phyloP scores from a whole-genome alignment of 2,329 filamentous ascomycete species.

The Trematosphaeria pertusa region DNA sequence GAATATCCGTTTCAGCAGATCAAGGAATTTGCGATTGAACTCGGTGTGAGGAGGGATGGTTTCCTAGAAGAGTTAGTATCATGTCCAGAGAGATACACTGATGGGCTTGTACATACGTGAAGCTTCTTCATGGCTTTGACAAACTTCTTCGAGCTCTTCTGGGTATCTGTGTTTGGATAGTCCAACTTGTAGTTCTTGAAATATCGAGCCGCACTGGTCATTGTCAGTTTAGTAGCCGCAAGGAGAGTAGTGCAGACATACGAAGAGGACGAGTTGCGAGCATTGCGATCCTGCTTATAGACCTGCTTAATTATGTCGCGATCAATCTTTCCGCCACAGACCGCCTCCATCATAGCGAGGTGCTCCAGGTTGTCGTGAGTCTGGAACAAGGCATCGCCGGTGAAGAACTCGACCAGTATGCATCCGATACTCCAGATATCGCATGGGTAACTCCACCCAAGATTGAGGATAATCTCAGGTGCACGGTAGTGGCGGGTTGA shows the following conservation, averaged over 20 bases:
- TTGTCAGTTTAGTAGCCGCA: constrained; percentile 47
- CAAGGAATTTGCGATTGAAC: constrained; percentile 70
- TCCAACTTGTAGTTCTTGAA: constrained; percentile 65
- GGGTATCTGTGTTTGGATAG: constrained; percentile 69
- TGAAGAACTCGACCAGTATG: constrained; percentile 73
- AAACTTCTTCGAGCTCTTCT: constrained; percentile 69
- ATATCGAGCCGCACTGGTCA: constrained; percentile 51
- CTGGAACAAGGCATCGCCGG: constrained; percentile 71
- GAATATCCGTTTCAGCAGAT: constrained; percentile 68
- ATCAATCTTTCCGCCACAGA: constrained; percentile 64
- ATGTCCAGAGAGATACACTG: no score
- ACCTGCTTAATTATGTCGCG: constrained; percentile 62
- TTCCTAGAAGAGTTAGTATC: constrained; percentile 54
- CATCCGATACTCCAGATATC: constrained; percentile 75
- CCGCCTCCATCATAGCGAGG: constrained; percentile 73
- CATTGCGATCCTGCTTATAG: constrained; percentile 55
- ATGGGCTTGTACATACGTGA: constrained; percentile 53
- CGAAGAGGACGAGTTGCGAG: constrained; percentile 62
- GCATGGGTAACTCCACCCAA: constrained; percentile 72
- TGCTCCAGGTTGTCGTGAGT: constrained; percentile 73
- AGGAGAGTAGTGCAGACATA: constrained; percentile 55
- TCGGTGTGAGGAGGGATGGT: constrained; percentile 66
- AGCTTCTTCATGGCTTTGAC: constrained; percentile 72
- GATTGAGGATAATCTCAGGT: constrained; percentile 71
- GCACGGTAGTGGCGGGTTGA: constrained; percentile 72